A percentile compares a stretch with the other conserved stretches of the same genome.
Evolutionary conservation across 2,329 filamentous ascomycete species (phyloP).

Genomic region (Nothopassalora personata): DNA sequence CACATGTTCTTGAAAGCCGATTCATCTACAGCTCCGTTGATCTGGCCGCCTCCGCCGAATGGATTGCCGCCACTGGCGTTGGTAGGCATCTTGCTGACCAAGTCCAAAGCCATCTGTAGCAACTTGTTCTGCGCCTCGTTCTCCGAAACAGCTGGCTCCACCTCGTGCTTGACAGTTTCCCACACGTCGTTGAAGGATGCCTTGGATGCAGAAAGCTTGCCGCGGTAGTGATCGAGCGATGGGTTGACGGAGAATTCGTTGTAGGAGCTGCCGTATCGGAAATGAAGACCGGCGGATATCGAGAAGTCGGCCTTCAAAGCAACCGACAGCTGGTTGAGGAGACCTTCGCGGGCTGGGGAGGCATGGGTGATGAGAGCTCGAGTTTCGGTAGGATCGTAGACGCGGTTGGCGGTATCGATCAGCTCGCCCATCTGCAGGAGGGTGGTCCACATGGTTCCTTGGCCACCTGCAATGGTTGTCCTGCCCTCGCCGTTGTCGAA

Average conservation of each 20-base stretch:
- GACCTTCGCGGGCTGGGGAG: conserved; percentile 90
- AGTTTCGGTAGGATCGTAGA: conserved; percentile 97
- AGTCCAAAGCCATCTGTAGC: conserved; percentile 80
- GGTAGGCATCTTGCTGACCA: conserved; percentile 97
- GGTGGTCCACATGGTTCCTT: conserved; percentile 99
- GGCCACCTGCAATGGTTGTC: conserved; percentile 95
- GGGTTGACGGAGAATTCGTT: conserved; percentile 99
- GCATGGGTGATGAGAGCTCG: conserved; percentile 95
- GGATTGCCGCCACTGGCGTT: conserved; percentile 94
- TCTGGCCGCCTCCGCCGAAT: conserved; percentile 74
- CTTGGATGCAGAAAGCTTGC: conserved; percentile 95
- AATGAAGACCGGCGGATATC: conserved; percentile 93
- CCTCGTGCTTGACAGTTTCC: conserved; percentile 96
- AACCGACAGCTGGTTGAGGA: conserved; percentile 95
- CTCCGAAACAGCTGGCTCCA: conserved; percentile 86
- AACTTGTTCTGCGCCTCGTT: conserved; percentile 93
- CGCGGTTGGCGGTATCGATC: conserved; percentile 93
- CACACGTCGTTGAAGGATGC: conserved; percentile 98
- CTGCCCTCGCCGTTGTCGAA: conserved; percentile 98
- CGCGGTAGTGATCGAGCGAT: conserved; percentile 94
- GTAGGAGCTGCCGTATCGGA: conserved; percentile 98
- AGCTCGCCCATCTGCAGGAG: conserved; percentile 96
- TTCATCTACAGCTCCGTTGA: conserved; percentile 87
- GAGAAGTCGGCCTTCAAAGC: conserved; percentile 98
- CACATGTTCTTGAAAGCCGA: conserved; percentile 99